Evolutionary conservation across 31 red algal genomes (phyloP).

Genomic region (Endocladia muricata): DNA sequence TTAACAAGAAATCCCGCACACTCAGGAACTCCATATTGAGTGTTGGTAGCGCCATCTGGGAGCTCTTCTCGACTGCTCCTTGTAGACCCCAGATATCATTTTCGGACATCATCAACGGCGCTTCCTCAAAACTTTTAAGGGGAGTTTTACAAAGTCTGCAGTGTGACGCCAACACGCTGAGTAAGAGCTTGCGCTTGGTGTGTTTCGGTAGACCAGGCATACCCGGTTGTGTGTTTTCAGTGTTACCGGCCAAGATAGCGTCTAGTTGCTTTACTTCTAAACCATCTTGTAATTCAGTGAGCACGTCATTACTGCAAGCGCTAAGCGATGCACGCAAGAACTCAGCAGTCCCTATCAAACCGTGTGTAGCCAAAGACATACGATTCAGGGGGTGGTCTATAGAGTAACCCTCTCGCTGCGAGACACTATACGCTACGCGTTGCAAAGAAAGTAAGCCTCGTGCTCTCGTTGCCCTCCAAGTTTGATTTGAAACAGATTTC

Average conservation of each 20-base stretch:
- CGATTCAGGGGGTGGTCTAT: neutral
- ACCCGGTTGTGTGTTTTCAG: neutral
- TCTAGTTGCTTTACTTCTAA: neutral
- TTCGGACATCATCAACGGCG: neutral
- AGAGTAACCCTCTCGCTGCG: neutral
- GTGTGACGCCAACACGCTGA: neutral
- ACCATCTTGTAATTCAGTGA: neutral
- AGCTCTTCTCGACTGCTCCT: neutral
- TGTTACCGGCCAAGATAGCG: neutral
- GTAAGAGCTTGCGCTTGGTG: neutral
- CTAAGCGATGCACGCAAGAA: neutral
- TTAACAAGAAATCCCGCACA: neutral
- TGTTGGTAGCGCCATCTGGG: neutral
- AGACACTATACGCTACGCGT: neutral
- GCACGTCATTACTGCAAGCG: neutral
- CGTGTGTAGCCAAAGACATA: neutral
- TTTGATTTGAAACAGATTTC: neutral
- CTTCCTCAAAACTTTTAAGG: neutral
- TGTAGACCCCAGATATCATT: neutral
- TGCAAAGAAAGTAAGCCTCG: slow-evolving; percentile 1
- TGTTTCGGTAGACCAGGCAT: too few species aligned
- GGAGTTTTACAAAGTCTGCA: neutral
- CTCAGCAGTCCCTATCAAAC: neutral
- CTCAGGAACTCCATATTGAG: neutral
- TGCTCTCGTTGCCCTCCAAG: neutral